Base-by-base conservation (phyloP, 129 eudicot species). In the Escallonia herrerae region DNA sequence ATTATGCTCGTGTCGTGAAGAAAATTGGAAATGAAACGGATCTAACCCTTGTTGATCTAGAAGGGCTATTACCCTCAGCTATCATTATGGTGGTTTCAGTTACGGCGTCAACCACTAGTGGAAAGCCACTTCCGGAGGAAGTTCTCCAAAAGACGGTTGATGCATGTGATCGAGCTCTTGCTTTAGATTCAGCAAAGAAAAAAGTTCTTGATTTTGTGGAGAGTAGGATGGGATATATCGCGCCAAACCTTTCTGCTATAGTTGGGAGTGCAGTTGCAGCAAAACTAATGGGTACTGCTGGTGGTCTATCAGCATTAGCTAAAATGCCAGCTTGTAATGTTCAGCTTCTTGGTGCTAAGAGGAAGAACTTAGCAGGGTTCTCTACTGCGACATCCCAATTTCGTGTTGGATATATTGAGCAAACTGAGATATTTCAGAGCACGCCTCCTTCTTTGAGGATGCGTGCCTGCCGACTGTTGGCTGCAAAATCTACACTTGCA, bases 201-300 rank as follows among this genome's bases (percentile, higher is more conserved):
- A 87, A 91, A 60, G 88, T 91, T 60, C 87, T 91, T 55, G 97
- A 87, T 71, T 91, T 85, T 54, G 95, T 91, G 15, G 96, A 87
- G 75, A 77, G 86, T 68, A 75, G 97, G 72, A 91, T 91, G 96
- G 90, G 85, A 8, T 87, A 83, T 63, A 87, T 91, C 55, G 97
- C 97, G 8, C 97, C 97, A 2, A 91, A 91, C 64, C 82, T 91
- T 59, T 91, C 95, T 13, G 91, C 91, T 40, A 73, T 91, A 44
- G 96, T 87, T 44, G 97, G 97, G 49, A 85, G 89, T 73, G 96
- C 96, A 15, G 97, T 91, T 42, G 97, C 97, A 46, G 97, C 97
- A 22, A 91, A 91, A 61, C 80, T 91, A 38, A 85, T 87, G 89
- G 96, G 95, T 50, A 81, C 97, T 3, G 97, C 97, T 53, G 96